Evolutionary conservation across 2,329 filamentous ascomycete genomes (phyloP).

Genomic region (Trichoderma atroviride): DNA sequence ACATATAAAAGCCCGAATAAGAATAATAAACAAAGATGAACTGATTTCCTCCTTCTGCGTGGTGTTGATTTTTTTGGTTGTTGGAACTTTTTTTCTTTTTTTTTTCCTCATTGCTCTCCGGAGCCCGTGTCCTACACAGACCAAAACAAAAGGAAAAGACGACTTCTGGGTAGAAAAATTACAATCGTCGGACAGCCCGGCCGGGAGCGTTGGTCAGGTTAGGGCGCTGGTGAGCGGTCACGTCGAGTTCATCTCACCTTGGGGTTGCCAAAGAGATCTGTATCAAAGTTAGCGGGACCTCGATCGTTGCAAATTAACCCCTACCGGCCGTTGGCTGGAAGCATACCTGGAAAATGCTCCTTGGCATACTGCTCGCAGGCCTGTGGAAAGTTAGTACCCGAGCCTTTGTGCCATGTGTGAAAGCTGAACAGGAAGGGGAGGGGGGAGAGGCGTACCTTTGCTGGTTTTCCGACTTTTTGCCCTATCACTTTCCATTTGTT

Average conservation of each 20-base stretch:
- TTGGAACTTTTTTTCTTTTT: background rate
- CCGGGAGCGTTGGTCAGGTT: conserved; percentile 9
- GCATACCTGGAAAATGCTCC: conserved; percentile 75
- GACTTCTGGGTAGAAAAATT: background rate
- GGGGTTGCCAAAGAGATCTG: conserved; percentile 45
- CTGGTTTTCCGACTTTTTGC: conserved; percentile 94
- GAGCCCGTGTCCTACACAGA: background rate
- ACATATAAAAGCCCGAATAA: conserved; percentile 13
- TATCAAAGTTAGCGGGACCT: conserved; percentile 37
- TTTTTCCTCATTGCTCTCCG: background rate
- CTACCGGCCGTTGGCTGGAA: conserved; percentile 34
- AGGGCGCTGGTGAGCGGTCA: conserved; percentile 1
- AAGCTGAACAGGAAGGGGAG: background rate
- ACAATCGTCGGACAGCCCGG: conserved; percentile 17
- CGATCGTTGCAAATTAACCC: conserved; percentile 25
- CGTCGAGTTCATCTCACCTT: conserved; percentile 41
- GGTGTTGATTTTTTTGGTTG: background rate
- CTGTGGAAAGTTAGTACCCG: conserved; percentile 29
- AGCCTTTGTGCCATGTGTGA: background rate
- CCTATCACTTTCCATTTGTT: conserved; percentile 99
- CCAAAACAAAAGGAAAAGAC: background rate
- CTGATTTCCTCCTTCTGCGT: conserved; percentile 11
- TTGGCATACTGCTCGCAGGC: conserved; percentile 83
- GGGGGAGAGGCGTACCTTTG: conserved; percentile 63
- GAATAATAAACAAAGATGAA: conserved; percentile 14